Evolutionary conservation across 805 yeast genomes (phyloP).

Genomic region (Starmerella apis): DNA sequence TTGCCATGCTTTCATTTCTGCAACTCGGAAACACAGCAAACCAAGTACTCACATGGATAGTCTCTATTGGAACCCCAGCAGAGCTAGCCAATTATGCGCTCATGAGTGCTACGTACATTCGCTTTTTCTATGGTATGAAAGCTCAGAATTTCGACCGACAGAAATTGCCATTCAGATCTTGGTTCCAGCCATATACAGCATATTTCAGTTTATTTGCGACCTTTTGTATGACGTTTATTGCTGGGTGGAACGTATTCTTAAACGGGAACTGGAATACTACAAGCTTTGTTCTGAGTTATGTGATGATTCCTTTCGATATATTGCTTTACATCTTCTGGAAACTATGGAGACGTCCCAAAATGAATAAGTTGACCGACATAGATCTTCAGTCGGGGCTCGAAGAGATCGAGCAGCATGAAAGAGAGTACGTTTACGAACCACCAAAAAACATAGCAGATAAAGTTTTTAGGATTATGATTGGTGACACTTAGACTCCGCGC

Average conservation of each 20-base stretch:
- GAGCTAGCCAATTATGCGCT: slow-evolving; percentile 52
- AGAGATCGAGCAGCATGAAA: slow-evolving; percentile 53
- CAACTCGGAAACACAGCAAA: slow-evolving; percentile 52
- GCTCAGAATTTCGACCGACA: slow-evolving; percentile 44
- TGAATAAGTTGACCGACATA: slow-evolving; percentile 39
- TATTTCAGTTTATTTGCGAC: slow-evolving; percentile 40
- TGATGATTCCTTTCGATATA: slow-evolving; percentile 54
- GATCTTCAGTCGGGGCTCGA: slow-evolving; percentile 46
- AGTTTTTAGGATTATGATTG: slow-evolving; percentile 17
- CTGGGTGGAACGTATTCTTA: slow-evolving; percentile 62
- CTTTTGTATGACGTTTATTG: slow-evolving; percentile 44
- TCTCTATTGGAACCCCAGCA: slow-evolving; percentile 60
- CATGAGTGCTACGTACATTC: slow-evolving; percentile 48
- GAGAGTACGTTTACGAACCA: slow-evolving; percentile 12
- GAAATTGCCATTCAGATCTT: slow-evolving; percentile 42
- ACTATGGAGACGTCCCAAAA: slow-evolving; percentile 39
- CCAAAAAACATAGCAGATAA: slow-evolving; percentile 52
- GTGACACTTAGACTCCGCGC: slow-evolving; percentile 14
- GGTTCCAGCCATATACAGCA: slow-evolving; percentile 52
- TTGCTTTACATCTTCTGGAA: slow-evolving; percentile 46
- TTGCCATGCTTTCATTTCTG: slow-evolving; percentile 56
- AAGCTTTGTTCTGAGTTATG: slow-evolving; percentile 56
- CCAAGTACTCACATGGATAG: slow-evolving; percentile 60
- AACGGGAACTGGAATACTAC: slow-evolving; percentile 55
- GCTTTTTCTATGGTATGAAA: slow-evolving; percentile 50